Conservation (phyloP, 805 yeast species). For the Cyberlindnera euphorbiiphila region DNA sequence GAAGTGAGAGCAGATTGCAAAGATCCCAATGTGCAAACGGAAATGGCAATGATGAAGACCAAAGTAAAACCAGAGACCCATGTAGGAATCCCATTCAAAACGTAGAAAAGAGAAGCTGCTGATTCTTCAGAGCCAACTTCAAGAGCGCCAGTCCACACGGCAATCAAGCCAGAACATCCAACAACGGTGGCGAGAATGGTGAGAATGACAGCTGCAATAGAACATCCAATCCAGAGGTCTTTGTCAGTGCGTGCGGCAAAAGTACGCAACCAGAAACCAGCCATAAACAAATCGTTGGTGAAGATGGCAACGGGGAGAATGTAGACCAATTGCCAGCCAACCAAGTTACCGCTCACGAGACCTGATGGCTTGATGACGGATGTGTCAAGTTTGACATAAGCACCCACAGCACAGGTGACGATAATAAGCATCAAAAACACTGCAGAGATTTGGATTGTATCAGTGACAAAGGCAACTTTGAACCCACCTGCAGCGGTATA, state of each 20-base stretch:
- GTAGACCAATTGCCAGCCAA: conserved; percentile 89
- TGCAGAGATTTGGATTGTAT: conserved; percentile 75
- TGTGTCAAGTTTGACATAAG: conserved; percentile 56
- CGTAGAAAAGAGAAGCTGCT: conserved; percentile 64
- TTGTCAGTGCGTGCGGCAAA: conserved; percentile 79
- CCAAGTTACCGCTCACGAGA: conserved; percentile 56
- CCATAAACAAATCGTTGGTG: conserved; percentile 84
- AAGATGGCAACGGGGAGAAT: conserved; percentile 82
- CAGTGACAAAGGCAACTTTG: conserved; percentile 82
- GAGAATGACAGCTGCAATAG: conserved; percentile 66
- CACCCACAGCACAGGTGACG: conserved; percentile 76
- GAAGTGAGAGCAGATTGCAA: conserved; percentile 86
- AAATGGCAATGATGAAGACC: conserved; percentile 66
- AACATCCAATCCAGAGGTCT: conserved; percentile 72
- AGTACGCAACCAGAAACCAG: conserved; percentile 93
- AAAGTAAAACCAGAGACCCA: conserved; percentile 86
- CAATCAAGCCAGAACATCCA: conserved; percentile 82
- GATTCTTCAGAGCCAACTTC: conserved; percentile 48
- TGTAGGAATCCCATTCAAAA: conserved; percentile 68
- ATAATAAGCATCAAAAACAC: conserved; percentile 65
- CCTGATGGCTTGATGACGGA: conserved; percentile 62
- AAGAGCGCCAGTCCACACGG: conserved; percentile 81
- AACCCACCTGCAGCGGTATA: conserved; percentile 90
- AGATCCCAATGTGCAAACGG: conserved; percentile 88
- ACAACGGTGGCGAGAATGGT: conserved; percentile 63